A percentile compares a stretch with the other conserved stretches of the same genome.
Evolutionary conservation across 129 eudicot species (phyloP).

Genomic region (Arctium lappa): DNA sequence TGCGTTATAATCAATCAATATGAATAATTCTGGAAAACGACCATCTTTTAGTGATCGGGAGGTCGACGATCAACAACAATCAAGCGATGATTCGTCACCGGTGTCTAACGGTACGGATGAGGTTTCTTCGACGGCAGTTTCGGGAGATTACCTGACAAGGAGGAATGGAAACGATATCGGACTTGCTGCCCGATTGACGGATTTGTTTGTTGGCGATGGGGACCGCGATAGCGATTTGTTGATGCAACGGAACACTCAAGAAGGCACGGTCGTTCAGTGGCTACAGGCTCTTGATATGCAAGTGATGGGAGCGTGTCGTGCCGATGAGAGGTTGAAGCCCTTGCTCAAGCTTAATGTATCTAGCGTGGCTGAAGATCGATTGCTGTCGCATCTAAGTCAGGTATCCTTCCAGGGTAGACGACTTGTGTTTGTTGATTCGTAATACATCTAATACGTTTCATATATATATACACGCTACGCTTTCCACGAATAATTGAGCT

Average conservation of each 20-base stretch:
- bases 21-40: slow-evolving; percentile 43
- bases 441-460: background rate
- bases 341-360: slow-evolving; percentile 67
- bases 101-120: background rate
- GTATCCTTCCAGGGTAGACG: slow-evolving; percentile 23
- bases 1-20: slow-evolving; percentile 10
- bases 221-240: slow-evolving; percentile 53
- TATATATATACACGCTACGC: background rate
- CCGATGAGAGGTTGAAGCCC: slow-evolving; percentile 87
- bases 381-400: slow-evolving; percentile 70
- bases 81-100: slow-evolving; percentile 20
- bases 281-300: slow-evolving; percentile 83
- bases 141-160: slow-evolving; percentile 23
- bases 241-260: slow-evolving; percentile 46
- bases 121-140: slow-evolving; percentile 2
- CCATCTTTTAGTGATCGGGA: slow-evolving; percentile 32
- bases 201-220: slow-evolving; percentile 49
- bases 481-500: background rate
- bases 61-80: slow-evolving; percentile 31
- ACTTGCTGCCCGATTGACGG: slow-evolving; percentile 47
- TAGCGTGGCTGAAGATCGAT: slow-evolving; percentile 64
- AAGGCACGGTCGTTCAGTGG: slow-evolving; percentile 57
- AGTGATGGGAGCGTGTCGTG: slow-evolving; percentile 96
- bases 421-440: background rate
- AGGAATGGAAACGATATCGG: slow-evolving; percentile 21